Percentiles rank a stretch among this genome's conserved stretches.
Conservation (phyloP, 2,329 filamentous ascomycete species). For the Cercospora beticola region DNA sequence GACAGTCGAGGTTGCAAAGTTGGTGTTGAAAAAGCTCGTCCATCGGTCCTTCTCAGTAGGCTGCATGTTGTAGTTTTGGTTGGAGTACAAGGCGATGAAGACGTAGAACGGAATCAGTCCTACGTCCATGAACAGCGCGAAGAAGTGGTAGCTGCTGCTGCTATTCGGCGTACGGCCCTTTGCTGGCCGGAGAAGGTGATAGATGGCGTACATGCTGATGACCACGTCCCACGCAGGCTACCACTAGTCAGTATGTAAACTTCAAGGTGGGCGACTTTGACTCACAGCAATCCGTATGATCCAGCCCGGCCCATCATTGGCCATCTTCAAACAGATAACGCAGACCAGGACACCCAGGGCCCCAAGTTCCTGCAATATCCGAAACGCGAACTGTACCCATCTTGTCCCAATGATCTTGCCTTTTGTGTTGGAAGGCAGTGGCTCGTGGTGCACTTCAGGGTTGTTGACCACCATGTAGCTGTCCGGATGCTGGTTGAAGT, state of each 20-base stretch:
- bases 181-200: constrained; percentile 71
- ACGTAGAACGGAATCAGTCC: constrained; percentile 63
- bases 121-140: constrained; percentile 72
- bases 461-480: constrained; percentile 65
- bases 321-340: constrained; percentile 71
- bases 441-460: constrained; percentile 59
- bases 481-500: constrained; percentile 87
- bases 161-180: constrained; percentile 72
- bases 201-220: constrained; percentile 73
- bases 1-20: constrained; percentile 59
- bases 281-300: constrained; percentile 35
- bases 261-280: constrained; percentile 65
- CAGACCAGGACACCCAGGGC: constrained; percentile 71
- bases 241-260: constrained; percentile 54
- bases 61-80: constrained; percentile 52
- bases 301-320: constrained; percentile 26
- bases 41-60: constrained; percentile 56
- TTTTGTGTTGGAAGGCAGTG: constrained; percentile 71
- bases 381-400: constrained; percentile 66
- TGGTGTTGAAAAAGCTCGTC: constrained; percentile 65
- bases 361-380: constrained; percentile 65
- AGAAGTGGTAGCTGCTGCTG: constrained; percentile 85
- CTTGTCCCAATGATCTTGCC: constrained; percentile 68
- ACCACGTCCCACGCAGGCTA: constrained; percentile 74
- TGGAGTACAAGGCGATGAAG: constrained; percentile 57